Evolutionary conservation across 306 rosid genomes (phyloP), one percentile per base, ranked within the genome.

Genomic region (Cicer chorassanicum): DNA sequence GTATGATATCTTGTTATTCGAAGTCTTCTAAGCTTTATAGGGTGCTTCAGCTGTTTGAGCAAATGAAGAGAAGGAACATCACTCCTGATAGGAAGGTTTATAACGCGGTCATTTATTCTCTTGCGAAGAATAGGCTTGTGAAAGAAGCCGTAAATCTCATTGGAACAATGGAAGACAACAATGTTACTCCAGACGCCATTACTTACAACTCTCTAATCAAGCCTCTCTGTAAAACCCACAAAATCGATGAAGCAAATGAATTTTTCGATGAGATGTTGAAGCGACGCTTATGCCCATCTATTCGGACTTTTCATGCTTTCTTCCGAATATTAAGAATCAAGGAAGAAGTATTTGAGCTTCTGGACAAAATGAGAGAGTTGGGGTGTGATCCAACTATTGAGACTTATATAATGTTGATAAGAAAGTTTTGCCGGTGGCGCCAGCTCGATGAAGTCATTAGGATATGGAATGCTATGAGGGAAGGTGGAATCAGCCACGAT

Each of bases 351-450:
- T 88, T 83, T 75, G 82, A 70, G 82, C 87, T 88, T 15, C 75
- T 91, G 81, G 87, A 79, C 6, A 82, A 84, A 73, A 93, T 93
- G 96, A 91, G 51, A 88, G 73, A 54, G 51, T 73, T 42, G 66
- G 85, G 97, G 10, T 93, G 98, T 81, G 8, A 68, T 16, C 93
- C 93, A 56, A 85, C 68, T 56, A 76, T 42, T 49, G 98, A 93
- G 83, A 93, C 98, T 57, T 93, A 91, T 50, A 84, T 85, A 75
- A 93, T 93, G 96, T 68, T 93, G 89, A 91, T 93, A 51, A 79
- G 97, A 77, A 93, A 91, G 80, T 91, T 91, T 84, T 88, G 93
- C 79, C 76, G 97, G 15, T 89, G 98, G 96, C 83, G 88, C 46
- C 87, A 93, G 73, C 83, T 91, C 78, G 88, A 91, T 80, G 80